Conservation (phyloP, 139 green algal genomes). For the Deuterostichococcus epilithicus region DNA sequence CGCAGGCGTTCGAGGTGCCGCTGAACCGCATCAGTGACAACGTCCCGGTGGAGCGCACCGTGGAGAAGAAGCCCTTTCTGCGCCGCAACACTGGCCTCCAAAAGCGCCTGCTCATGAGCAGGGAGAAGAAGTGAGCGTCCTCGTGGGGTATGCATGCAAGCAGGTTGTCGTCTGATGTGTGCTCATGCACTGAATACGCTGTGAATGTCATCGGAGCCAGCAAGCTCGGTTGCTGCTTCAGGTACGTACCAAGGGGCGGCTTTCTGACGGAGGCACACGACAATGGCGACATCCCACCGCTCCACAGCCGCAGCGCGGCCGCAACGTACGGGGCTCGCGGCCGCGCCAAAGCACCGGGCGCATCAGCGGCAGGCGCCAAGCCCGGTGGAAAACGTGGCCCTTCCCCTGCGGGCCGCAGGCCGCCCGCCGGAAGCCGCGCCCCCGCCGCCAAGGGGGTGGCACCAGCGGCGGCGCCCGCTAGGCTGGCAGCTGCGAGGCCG, state of each 20-base stretch:
- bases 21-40: background rate
- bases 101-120: slow-evolving; percentile 11
- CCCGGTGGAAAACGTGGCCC: background rate
- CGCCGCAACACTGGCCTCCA: slow-evolving; percentile 29
- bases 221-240: background rate
- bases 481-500: background rate
- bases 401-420: background rate
- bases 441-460: background rate
- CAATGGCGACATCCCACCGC: background rate
- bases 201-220: background rate
- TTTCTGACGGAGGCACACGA: slow-evolving; percentile 9
- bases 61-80: slow-evolving; percentile 30
- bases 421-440: background rate
- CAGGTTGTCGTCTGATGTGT: background rate
- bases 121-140: slow-evolving; percentile 8
- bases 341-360: background rate
- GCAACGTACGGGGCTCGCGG: background rate
- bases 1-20: background rate
- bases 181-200: too few relatives aligned
- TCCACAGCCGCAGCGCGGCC: background rate
- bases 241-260: slow-evolving; percentile 44
- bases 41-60: background rate
- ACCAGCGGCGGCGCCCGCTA: too few relatives aligned
- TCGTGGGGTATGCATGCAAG: too few relatives aligned
- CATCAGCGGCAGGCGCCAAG: background rate